Conservation (phyloP, 441 rosid species). For the Populus trichocarpa region DNA sequence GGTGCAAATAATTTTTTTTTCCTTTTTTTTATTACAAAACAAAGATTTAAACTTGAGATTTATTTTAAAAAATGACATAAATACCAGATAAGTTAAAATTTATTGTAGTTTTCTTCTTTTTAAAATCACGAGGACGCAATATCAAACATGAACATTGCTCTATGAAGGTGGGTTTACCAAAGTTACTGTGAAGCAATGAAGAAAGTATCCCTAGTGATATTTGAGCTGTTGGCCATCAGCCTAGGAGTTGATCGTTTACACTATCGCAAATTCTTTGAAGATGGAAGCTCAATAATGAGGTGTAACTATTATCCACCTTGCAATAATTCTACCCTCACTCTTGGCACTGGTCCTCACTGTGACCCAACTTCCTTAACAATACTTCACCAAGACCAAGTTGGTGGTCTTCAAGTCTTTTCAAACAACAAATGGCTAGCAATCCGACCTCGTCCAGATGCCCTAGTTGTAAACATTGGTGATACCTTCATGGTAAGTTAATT, state of each 20-base stretch:
- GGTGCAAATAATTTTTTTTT: too few relatives aligned
- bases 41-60: too few relatives aligned
- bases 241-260: constrained; percentile 46
- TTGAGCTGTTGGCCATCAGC: constrained; percentile 61
- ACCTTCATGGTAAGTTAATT: constrained; percentile 59
- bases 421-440: constrained; percentile 52
- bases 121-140: neutral
- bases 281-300: constrained; percentile 60
- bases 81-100: neutral
- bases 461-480: constrained; percentile 72
- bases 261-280: constrained; percentile 44
- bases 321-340: constrained; percentile 42
- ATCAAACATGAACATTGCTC: neutral
- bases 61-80: too few relatives aligned
- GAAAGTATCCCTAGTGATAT: constrained; percentile 41
- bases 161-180: constrained; percentile 49
- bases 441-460: constrained; percentile 50
- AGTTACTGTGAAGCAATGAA: constrained; percentile 64
- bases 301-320: constrained; percentile 73
- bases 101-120: neutral
- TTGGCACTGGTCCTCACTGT: constrained; percentile 83
- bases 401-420: constrained; percentile 61
- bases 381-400: constrained; percentile 76
- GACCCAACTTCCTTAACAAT: constrained; percentile 75
- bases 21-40: too few relatives aligned